Evolutionary conservation across 352 stramenopile species (phyloP).

Genomic region (Pythium sukuiense): DNA sequence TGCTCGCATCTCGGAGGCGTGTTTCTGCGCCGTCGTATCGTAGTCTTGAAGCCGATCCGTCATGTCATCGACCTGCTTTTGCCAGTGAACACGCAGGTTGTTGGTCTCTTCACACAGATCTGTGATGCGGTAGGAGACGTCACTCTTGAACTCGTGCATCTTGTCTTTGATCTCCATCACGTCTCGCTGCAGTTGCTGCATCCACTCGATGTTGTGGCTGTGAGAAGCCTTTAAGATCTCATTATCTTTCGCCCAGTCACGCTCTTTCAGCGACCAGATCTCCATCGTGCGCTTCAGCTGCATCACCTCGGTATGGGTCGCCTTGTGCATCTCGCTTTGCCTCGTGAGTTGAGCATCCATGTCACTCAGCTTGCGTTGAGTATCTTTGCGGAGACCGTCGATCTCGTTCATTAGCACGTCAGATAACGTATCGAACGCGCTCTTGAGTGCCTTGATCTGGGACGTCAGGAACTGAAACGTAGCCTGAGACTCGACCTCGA

Average conservation of each 20-base stretch:
- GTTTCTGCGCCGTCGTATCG: slow-evolving; percentile 41
- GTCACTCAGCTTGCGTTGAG: slow-evolving; percentile 52
- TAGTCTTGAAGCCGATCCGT: slow-evolving; percentile 58
- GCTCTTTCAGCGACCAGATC: slow-evolving; percentile 78
- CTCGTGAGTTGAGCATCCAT: slow-evolving; percentile 57
- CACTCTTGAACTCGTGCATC: slow-evolving; percentile 61
- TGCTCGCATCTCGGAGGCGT: slow-evolving; percentile 39
- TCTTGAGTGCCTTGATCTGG: slow-evolving; percentile 70
- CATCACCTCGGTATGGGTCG: slow-evolving; percentile 64
- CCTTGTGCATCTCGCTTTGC: slow-evolving; percentile 61
- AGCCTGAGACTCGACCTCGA: slow-evolving; percentile 80
- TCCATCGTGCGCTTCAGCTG: slow-evolving; percentile 77
- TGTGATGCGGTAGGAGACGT: slow-evolving; percentile 54
- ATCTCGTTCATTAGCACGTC: slow-evolving; percentile 79
- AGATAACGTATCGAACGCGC: slow-evolving; percentile 77
- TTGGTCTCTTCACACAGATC: slow-evolving; percentile 66
- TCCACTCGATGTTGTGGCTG: slow-evolving; percentile 83
- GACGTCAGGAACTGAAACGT: slow-evolving; percentile 84
- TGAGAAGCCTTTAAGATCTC: slow-evolving; percentile 85
- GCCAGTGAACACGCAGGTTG: slow-evolving; percentile 64
- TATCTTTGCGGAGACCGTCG: slow-evolving; percentile 68
- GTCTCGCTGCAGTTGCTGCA: slow-evolving; percentile 82
- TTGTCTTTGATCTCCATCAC: slow-evolving; percentile 80
- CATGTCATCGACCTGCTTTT: slow-evolving; percentile 70
- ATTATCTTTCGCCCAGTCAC: slow-evolving; percentile 85